Evolutionary conservation across 2,329 filamentous ascomycete species (phyloP).

Genomic region (Cordyceps cicadae): DNA sequence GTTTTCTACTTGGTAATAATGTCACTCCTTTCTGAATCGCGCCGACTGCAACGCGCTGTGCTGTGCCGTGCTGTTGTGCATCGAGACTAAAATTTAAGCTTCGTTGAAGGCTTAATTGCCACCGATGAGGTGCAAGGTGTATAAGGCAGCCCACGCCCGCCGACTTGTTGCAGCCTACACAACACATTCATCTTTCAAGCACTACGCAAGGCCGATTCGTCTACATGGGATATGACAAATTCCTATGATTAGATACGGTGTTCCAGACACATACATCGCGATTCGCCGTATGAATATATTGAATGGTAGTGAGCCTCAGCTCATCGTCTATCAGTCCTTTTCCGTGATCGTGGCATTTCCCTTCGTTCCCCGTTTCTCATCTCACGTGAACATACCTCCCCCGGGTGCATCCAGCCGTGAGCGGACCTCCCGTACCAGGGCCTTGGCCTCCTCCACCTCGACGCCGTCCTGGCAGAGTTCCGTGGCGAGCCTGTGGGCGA

Average conservation of each 20-base stretch:
- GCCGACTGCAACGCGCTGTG: too few species aligned
- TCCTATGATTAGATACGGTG: not conserved
- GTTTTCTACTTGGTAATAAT: not conserved
- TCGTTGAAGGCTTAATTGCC: too few species aligned
- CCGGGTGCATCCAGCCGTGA: constrained; percentile 57
- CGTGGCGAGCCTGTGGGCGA: constrained; percentile 72
- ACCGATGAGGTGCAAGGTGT: too few species aligned
- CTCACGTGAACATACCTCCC: constrained; percentile 18
- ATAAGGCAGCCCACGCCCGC: too few species aligned
- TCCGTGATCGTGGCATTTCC: not conserved
- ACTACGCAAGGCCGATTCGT: too few species aligned
- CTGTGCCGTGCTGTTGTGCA: too few species aligned
- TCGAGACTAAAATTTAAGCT: too few species aligned
- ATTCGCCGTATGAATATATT: not conserved
- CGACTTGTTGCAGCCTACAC: too few species aligned
- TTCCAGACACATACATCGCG: not conserved
- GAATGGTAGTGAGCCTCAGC: not conserved
- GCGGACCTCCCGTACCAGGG: constrained; percentile 77
- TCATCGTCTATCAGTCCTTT: not conserved
- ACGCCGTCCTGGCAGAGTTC: constrained; percentile 94
- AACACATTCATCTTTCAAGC: too few species aligned
- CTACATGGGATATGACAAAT: not conserved
- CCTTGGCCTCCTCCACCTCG: constrained; percentile 95
- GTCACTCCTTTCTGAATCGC: too few species aligned
- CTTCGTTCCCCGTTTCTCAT: not conserved